Percentiles rank a stretch among this genome's conserved stretches.
These are phyloP conservation scores for Thymus quinquecostatus DNA, from an alignment of 257 asterid species.

Conservation along the genomic window DNA sequence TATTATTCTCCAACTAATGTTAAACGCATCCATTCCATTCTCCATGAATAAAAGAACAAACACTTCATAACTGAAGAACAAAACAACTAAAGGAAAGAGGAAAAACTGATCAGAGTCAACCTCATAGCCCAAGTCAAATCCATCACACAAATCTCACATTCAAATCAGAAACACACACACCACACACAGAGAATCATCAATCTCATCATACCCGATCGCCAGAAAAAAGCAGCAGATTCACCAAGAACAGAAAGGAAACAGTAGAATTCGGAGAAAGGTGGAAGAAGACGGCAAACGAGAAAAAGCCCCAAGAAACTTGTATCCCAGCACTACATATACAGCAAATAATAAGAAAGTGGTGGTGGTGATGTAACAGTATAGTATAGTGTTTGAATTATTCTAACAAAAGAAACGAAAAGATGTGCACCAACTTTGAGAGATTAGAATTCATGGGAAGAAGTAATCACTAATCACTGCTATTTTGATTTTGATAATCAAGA, in stretches of 20 bases:
- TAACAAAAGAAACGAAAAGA: not conserved
- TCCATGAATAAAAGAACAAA: not conserved
- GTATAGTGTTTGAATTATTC: constrained; percentile 10
- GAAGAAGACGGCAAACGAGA: not conserved
- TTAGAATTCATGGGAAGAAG: constrained; percentile 13
- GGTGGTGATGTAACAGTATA: constrained; percentile 36
- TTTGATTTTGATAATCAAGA: no score
- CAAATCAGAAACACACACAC: not conserved
- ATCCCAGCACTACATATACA: constrained; percentile 3
- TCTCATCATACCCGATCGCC: constrained; percentile 36
- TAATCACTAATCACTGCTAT: not conserved
- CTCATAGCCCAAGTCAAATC: constrained; percentile 1
- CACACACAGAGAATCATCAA: not conserved
- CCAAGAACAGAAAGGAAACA: not conserved
- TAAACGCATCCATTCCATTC: no score
- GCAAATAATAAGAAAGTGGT: not conserved
- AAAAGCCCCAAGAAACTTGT: constrained; percentile 12
- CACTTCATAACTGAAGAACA: not conserved
- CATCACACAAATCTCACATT: constrained; percentile 19
- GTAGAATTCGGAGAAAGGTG: not conserved
- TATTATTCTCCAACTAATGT: not conserved
- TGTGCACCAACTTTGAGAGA: constrained; percentile 27
- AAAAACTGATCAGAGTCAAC: constrained; percentile 29
- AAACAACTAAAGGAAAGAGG: not conserved
- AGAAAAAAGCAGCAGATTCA: constrained; percentile 18